Conservation (phyloP, 495 filamentous ascomycete species). For the Saxophila tyrrhenica region DNA sequence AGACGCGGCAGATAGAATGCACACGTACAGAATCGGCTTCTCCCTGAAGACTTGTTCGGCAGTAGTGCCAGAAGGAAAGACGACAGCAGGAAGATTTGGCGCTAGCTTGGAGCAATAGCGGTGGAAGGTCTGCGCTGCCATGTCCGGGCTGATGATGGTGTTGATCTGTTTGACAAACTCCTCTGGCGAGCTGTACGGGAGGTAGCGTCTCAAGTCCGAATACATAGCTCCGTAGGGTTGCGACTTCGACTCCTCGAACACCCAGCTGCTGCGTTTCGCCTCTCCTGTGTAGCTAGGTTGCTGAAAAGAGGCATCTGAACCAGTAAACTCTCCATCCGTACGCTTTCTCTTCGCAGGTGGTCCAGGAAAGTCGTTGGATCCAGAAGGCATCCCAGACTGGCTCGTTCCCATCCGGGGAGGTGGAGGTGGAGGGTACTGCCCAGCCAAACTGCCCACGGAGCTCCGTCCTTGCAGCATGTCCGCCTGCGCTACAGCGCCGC, state of each 20-base stretch:
- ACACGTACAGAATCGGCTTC: conserved; percentile 70
- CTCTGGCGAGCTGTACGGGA: conserved; percentile 8
- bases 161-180: conserved; percentile 35
- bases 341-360: conserved; percentile 10
- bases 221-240: conserved; percentile 1
- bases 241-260: not conserved
- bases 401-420: not conserved
- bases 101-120: conserved; percentile 60
- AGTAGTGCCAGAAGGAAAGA: conserved; percentile 56
- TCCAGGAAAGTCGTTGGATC: not conserved
- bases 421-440: conserved; percentile 1
- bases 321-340: not conserved
- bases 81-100: conserved; percentile 63
- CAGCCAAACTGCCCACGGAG: conserved; percentile 2
- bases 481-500: conserved; percentile 20
- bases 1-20: conserved; percentile 60
- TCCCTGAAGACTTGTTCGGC: conserved; percentile 54
- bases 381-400: not conserved
- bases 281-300: not conserved
- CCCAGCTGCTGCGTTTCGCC: not conserved
- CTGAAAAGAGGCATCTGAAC: not conserved
- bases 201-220: conserved; percentile 8
- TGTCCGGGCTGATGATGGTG: conserved; percentile 49
- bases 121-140: conserved; percentile 53
- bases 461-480: conserved; percentile 13